Percentiles rank a stretch among this genome's conserved stretches.
Conservation (phyloP, 116 monocot genomes). For the Phalaenopsis hybrid region DNA sequence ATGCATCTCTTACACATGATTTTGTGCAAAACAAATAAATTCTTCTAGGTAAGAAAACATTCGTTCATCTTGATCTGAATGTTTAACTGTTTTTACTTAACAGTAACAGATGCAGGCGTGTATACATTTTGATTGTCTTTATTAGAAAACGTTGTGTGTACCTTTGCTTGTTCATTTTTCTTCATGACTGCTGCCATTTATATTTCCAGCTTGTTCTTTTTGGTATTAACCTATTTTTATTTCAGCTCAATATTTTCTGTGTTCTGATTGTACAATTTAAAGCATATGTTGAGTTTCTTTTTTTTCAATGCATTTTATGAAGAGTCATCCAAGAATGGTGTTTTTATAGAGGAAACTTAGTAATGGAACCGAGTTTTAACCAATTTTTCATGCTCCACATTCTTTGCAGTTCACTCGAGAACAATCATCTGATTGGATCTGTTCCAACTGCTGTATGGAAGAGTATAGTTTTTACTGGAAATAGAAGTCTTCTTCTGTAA, state of each 20-base stretch:
- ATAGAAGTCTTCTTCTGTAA: constrained; percentile 76
- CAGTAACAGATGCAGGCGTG: background rate
- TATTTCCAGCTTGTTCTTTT: background rate
- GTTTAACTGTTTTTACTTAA: background rate
- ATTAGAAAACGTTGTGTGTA: background rate
- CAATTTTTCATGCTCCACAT: background rate
- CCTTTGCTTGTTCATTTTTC: background rate
- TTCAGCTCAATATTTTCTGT: background rate
- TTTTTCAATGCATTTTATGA: background rate
- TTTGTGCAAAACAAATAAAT: background rate
- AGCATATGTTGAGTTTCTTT: background rate
- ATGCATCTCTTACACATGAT: background rate
- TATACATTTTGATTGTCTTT: background rate
- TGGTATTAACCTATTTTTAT: background rate
- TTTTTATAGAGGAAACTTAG: background rate
- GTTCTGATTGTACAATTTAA: background rate
- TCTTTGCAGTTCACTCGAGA: constrained; percentile 51
- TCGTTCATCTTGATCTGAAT: background rate
- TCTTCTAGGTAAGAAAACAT: background rate
- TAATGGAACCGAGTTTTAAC: constrained; percentile 1
- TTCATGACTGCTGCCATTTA: background rate
- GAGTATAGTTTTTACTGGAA: constrained; percentile 47
- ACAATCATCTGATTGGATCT: constrained; percentile 67
- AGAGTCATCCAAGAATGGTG: background rate
- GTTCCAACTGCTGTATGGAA: constrained; percentile 68